Base-by-base conservation (phyloP, 106 monocot species). In the Alisma plantagoaquatica region DNA sequence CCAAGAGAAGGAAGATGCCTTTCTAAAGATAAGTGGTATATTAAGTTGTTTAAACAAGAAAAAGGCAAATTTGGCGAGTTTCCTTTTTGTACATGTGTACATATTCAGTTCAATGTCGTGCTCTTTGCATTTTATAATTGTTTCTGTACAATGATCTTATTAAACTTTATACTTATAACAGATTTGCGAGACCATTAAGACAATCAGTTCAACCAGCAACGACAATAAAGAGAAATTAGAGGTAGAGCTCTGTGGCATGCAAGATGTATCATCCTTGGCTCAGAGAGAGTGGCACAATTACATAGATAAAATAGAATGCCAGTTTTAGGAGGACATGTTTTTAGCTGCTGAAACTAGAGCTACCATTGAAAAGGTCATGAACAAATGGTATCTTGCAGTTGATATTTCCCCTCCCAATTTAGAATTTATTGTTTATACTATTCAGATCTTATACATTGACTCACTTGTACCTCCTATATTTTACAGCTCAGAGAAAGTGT, bases 21-120 rank as follows among this genome's bases (percentile, higher is more conserved):
- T 86, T 12, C 63, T 77, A 65, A 80, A 64, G 43, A 81, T 86
- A 52, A 57, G 77, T 31, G 52, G 43, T 23, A 72, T 86, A 64
- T 62, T 86, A 33, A 15, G 63, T 45, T 61, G 35, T 26, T 61
- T 75, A 51, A 74, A 52, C 19, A 38, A 35, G 18, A 68, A 6
- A 16, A 77, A 82, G 49, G 30, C 23, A 44, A 65, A 68, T 28
- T 69, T 87, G 74, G 87, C 77, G 10, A 56, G 59, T 3, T 12
- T 2, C 18, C 53, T 15, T 0, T 29, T 24, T 6, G 19, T 18
- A 45, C 44, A 21, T n/a, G 44, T 20, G 51, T 51, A 25, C 51
- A 20, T 23, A 24, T 7, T 22, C 50, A 51, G 19, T n/a, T 23
- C 24, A 24, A 51, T 22, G 19, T 25, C 15, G 12, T 25, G 23